Evolutionary conservation across 108 stramenopile species (phyloP), one percentile per base, ranked within the genome.

Genomic region (Mayamaea pseudoterrestris): DNA sequence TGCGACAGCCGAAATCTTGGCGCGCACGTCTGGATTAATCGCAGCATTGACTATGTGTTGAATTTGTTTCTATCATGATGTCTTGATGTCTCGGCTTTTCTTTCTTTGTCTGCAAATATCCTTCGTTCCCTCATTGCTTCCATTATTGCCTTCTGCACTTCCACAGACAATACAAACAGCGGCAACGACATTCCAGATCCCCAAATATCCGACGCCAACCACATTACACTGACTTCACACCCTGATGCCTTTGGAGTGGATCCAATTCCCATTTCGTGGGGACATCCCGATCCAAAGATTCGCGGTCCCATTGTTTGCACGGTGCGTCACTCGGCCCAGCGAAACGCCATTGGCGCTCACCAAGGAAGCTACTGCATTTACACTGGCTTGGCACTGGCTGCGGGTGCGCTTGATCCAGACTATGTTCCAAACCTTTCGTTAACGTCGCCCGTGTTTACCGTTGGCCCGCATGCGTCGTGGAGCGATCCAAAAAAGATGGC

Each of bases 311-410:
- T 96, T 41, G 83, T 96, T 56, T 93, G 89, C 55, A 96, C 95
- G 5, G 89, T 87, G 5, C 76, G 87, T n/a, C 89, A 94, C 56
- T 68, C 77, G 20, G 52, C 71, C 11, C 93, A 91, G 55, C 76
- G 98, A 37, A 99, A 99, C 65, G 93, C 96, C 57, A 99, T 99
- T 57, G 98, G 98, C 0, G 98, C 98, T 0, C 98, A 99, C 51
- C 71, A 78, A 18, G 98, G 98, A 6, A 73, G 73, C 23, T 99
- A 99, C 56, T 96, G 93, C 58, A 73, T 99, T 49, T 99, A 99
- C 66, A 96, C 90, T 2, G 98, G 96, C 0, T 57, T 99, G 23
- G 96, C 98, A 0, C 95, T 99, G 6, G 98, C 96, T 17, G 81
- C 93, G 20, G 87, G 89, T 12, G 92, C 83, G 60, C 72, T 99